Evolutionary conservation across 495 filamentous ascomycete genomes (phyloP), one percentile per base, ranked within the genome.

Genomic region (Daldinia grandis): DNA sequence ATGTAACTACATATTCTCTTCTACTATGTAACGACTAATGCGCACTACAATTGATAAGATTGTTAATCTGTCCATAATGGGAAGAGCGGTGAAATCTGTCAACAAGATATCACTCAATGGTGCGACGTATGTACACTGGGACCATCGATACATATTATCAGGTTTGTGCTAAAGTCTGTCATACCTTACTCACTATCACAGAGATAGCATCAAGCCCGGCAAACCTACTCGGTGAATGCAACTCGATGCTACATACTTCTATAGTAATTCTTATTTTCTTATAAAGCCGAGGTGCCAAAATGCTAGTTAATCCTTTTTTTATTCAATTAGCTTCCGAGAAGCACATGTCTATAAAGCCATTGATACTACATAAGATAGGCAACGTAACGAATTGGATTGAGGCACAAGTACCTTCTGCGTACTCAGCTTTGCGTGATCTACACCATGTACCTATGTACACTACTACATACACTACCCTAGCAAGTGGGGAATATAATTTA

Each of bases 51-150:
- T 33, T 33, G 30, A 55, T 17, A 24, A 57, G 2, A 21, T 25
- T 57, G 17, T 1, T 38, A 35, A 33, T 37, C 31, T 33, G 19
- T 58, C 19, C 19, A 54, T 62, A 58, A 44, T 27, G 54, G n/a
- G 44, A 54, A 24, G 30, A 40, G 51, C 25, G 50, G 28, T 59
- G 66, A 69, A 64, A 69, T 69, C 66, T 64, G 66, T 69, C 60
- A 69, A 69, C 59, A 69, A 51, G 58, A 47, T 62, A 62, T 69
- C 58, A 62, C 40, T 30, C 7, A 53, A 40, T 56, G 31, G 65
- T 68, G 53, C 40, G 35, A 69, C 59, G 53, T 53, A 58, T n/a
- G n/a, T n/a, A n/a, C n/a, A n/a, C n/a, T n/a, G n/a, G 54, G 59
- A 58, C 42, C 27, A 56, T 63, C 21, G 38, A 37, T 44, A 19